Percentiles rank a stretch among this genome's conserved stretches.
These are phyloP conservation scores for Triticum timopheevii DNA, from an alignment of 176 grass and related monocot genomes.

Conservation along the genomic window DNA sequence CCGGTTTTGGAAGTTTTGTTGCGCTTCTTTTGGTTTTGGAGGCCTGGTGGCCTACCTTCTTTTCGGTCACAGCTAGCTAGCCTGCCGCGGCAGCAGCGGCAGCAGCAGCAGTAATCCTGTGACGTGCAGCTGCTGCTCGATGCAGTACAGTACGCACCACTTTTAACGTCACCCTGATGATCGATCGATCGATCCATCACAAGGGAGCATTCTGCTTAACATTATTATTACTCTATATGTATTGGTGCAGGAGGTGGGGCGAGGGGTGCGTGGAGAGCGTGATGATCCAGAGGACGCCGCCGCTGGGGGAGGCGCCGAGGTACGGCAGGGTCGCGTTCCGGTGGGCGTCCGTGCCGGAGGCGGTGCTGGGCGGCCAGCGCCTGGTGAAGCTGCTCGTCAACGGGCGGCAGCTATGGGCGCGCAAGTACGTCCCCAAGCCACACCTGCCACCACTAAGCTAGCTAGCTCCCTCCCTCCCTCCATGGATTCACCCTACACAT, in stretches of 20 bases:
- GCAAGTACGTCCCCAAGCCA: constrained; percentile 53
- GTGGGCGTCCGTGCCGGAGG: not conserved
- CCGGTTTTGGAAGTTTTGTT: not conserved
- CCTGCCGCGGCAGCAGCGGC: not conserved
- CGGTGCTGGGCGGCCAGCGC: constrained; percentile 42
- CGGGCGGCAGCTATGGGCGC: constrained; percentile 64
- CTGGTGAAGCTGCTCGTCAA: constrained; percentile 64
- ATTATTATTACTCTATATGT: too few relatives aligned
- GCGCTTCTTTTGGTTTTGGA: not conserved
- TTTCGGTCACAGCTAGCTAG: not conserved
- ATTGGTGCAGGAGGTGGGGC: constrained; percentile 55
- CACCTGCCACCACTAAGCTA: too few relatives aligned
- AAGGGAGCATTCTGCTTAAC: not conserved
- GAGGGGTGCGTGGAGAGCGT: constrained; percentile 54
- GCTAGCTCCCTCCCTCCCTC: not conserved
- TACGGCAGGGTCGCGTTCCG: constrained; percentile 61
- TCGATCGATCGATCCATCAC: too few relatives aligned
- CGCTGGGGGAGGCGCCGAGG: constrained; percentile 31
- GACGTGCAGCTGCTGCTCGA: not conserved
- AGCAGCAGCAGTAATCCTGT: not conserved
- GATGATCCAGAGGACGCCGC: constrained; percentile 53
- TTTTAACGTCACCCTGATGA: not conserved
- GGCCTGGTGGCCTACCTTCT: not conserved
- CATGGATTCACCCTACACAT: not conserved
- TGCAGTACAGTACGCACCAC: not conserved